Base-by-base conservation (phyloP, 805 yeast species). In the Pichia pseudocactophila region DNA sequence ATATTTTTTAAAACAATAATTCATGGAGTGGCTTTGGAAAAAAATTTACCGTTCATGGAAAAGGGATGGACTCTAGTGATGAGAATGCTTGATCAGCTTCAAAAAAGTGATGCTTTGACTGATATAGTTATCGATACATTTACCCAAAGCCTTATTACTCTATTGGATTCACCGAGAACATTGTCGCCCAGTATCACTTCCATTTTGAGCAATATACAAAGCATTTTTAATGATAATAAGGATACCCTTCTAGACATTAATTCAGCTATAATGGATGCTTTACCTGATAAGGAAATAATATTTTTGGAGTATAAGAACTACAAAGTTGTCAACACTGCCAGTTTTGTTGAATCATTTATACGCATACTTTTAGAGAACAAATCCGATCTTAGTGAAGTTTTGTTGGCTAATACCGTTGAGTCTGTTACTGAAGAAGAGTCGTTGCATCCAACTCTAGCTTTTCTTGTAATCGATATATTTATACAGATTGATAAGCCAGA, bases 61-160 rank as follows among this genome's bases (percentile, higher is more conserved):
- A 43, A 44, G 7, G 59, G 62, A 2, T 61, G 65, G 65, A 50
- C 41, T 8, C 50, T 56, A 16, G 54, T 56, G 34, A 43, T 56
- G 8, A 22, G 27, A n/a, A 43, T 56, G 37, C 35, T 46, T 18
- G 16, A 30, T 7, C 36, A 30, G 1, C 22, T 47, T 12, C 13
- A 39, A 5, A 46, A 47, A 2, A 43, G 48, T 3, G 38, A 37
- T 2, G 10, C 31, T 7, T 12, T 34, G 0, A 10, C 36, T 4
- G 26, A 50, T 16, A 17, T 22, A 2, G 31, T 56, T 3, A 17
- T 50, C 9, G 40, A 47, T 16, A 38, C 37, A 3, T 38, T 52
- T 9, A 37, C 50, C 1, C 36, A 42, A 7, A 37, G 48, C 2
- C 32, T 57, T 22, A 37, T 53, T 2, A 34, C 40, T 3, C 19